Conservation (phyloP, 345 rosid species). For the Garcia nutans region DNA sequence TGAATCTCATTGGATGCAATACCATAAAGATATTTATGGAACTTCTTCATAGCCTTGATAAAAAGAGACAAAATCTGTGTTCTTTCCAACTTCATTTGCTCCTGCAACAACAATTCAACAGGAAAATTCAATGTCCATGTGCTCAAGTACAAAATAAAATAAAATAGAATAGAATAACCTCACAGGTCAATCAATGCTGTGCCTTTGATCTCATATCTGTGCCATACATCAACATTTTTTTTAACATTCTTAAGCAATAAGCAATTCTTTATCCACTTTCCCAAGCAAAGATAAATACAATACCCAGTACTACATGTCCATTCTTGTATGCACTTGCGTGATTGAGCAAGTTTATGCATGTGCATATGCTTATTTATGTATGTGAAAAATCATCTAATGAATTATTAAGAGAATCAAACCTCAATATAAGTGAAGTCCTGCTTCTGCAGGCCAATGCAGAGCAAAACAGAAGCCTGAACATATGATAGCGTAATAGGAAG, state of each 20-base stretch:
- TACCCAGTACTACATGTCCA: background rate
- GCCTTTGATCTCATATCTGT: background rate
- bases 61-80: constrained; percentile 62
- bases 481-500: constrained; percentile 71
- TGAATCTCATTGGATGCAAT: constrained; percentile 62
- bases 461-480: constrained; percentile 78
- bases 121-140: background rate
- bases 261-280: background rate
- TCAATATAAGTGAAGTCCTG: constrained; percentile 56
- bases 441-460: constrained; percentile 84
- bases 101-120: constrained; percentile 50
- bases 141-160: constrained; percentile 7
- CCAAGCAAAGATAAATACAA: background rate
- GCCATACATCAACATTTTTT: background rate
- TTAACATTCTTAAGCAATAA: background rate
- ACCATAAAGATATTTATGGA: constrained; percentile 58
- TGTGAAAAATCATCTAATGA: background rate
- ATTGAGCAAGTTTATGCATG: background rate
- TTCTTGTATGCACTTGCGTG: background rate
- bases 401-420: constrained; percentile 51
- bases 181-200: background rate
- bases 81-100: constrained; percentile 77
- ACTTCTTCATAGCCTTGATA: constrained; percentile 73
- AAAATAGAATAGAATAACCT: background rate
- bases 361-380: background rate